Base-by-base conservation (phyloP, 352 stramenopile genomes). In the Paralagenidium karlingii region DNA sequence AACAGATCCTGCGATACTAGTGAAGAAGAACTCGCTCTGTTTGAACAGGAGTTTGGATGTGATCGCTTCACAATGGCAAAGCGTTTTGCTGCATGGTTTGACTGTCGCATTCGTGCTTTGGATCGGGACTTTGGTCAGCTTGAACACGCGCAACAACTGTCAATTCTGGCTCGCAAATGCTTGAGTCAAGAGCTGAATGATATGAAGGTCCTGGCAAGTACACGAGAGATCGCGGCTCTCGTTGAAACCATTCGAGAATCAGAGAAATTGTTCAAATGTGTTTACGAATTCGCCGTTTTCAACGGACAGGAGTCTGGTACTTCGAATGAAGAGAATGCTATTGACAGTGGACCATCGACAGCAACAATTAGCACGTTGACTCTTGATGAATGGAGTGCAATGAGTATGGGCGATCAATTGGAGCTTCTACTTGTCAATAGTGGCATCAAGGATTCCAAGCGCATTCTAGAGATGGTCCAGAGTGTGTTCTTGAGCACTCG, bases 371-470 rank as follows among this genome's bases (percentile, higher is more conserved):
- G 36, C 15, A 49, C 64, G 16, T 37, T 77, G 1, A 52, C 60
- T 15, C 51, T 86, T 10, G 43, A 51, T 22, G 61, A 82, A n/a
- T 87, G 74, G 74, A 53, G 47, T 10, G 30, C 53, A 7, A 36
- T 82, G n/a, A 73, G 65, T 5, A 44, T 78, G 12, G 54, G 75
- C 24, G 67, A 84, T 24, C 74, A 84, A 62, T 60, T 63, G 6
- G 43, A 61, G 30, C 48, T 64, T 28, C 58, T 74, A 4, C 36
- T 71, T 8, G 62, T 56, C 15, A 45, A 53, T 27, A 48, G 69
- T 22, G 55, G 51, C 18, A 40, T 18, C 15, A 18, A 18, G 16
- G 32, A 38, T 9, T 1, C 15, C 9, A 18, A 38, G 32, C 34
- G 38, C 5, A 2, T 10, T 15, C 13, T 29, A 15, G 15, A 43